Conservation (phyloP, 306 rosid species). For the Quercus wislizeni region DNA sequence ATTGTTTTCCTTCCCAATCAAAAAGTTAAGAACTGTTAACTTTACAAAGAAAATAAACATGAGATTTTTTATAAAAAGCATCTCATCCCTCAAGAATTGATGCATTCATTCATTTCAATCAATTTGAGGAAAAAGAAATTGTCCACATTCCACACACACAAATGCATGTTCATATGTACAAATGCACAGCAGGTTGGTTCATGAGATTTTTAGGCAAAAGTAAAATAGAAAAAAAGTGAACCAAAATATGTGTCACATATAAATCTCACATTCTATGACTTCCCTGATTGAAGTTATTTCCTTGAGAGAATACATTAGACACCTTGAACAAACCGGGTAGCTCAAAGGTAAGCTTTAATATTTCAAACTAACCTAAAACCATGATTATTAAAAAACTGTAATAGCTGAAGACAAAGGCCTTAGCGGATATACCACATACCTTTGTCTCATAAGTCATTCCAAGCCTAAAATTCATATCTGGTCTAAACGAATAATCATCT, state of each 20-base stretch:
- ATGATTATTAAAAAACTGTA: background rate
- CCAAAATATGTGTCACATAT: no score
- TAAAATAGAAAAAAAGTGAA: background rate
- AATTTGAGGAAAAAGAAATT: background rate
- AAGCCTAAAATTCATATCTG: constrained; percentile 25
- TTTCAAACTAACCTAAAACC: background rate
- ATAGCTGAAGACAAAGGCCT: background rate
- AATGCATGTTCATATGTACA: background rate
- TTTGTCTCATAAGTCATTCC: constrained; percentile 35
- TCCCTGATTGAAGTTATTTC: background rate
- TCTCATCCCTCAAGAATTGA: background rate
- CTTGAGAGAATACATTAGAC: background rate
- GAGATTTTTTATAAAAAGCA: background rate
- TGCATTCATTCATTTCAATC: background rate
- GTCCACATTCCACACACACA: background rate
- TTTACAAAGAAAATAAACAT: background rate
- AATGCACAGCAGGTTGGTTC: background rate
- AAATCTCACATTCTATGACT: background rate
- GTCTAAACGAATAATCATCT: constrained; percentile 34
- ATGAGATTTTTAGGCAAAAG: background rate
- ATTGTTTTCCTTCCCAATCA: background rate
- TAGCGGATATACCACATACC: constrained; percentile 6
- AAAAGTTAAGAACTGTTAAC: background rate
- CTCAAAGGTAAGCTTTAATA: background rate
- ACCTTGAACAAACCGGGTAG: background rate